Percentiles rank a stretch among this genome's conserved stretches.
Conservation (phyloP, 352 stramenopile species). For the Globisporangium takayamanum region DNA sequence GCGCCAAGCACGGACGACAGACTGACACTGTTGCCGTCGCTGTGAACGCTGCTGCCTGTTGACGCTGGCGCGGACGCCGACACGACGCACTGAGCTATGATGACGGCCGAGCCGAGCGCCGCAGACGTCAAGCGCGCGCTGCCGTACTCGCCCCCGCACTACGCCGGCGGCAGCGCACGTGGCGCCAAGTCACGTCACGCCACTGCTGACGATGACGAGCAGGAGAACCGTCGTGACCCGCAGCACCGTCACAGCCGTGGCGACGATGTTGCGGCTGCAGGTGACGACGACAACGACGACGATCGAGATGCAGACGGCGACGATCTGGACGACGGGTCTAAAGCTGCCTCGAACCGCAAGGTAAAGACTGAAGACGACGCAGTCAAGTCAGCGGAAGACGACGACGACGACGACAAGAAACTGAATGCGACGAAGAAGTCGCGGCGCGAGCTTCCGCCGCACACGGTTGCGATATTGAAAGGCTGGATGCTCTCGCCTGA, state of each 20-base stretch:
- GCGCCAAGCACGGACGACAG: no score
- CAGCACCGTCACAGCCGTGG: slow-evolving; percentile 3
- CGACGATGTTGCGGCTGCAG: neutral
- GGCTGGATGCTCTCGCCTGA: slow-evolving; percentile 87
- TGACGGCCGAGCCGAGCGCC: slow-evolving; percentile 50
- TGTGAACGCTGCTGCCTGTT: no score
- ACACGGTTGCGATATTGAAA: slow-evolving; percentile 83
- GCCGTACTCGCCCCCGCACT: slow-evolving; percentile 18
- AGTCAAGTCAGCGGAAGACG: slow-evolving; percentile 13
- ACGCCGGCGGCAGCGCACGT: slow-evolving; percentile 16
- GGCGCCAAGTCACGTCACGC: neutral
- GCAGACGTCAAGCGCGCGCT: slow-evolving; percentile 35
- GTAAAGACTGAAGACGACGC: neutral
- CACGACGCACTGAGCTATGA: slow-evolving; percentile 24
- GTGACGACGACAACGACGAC: slow-evolving; percentile 10
- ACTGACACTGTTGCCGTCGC: no score
- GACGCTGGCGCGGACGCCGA: neutral
- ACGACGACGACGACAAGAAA: slow-evolving; percentile 37
- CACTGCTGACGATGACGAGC: slow-evolving; percentile 3
- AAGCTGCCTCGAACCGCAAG: neutral
- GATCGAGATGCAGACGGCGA: slow-evolving; percentile 6
- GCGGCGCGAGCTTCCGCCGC: slow-evolving; percentile 68
- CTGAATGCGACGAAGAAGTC: slow-evolving; percentile 55
- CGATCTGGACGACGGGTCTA: neutral
- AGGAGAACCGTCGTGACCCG: slow-evolving; percentile 12